These are phyloP conservation scores for Aspergillus aculeatinus DNA, from an alignment of 2,329 filamentous ascomycete genomes.

Conservation along the genomic window DNA sequence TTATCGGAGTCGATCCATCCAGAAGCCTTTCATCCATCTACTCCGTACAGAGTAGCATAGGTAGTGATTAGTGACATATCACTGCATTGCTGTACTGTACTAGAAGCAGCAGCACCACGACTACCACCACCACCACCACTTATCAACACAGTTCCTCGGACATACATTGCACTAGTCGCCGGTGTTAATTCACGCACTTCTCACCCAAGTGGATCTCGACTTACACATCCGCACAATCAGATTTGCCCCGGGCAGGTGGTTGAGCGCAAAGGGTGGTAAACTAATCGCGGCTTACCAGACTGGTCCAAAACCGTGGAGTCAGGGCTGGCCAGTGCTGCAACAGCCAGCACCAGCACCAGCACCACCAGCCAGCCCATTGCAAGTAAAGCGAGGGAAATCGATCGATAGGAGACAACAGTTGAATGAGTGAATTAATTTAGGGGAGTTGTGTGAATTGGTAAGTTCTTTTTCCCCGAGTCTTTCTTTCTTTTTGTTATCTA, in stretches of 20 bases:
- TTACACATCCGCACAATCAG: conserved; percentile 15
- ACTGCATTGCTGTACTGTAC: no score
- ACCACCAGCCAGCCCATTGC: not conserved
- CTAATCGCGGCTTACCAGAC: conserved; percentile 15
- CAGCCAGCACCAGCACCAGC: conserved; percentile 1
- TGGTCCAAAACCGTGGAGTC: conserved; percentile 6
- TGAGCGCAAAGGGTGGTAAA: not conserved
- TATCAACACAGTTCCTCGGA: not conserved
- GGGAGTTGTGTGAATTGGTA: not conserved
- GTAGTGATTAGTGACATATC: no score
- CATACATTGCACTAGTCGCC: not conserved
- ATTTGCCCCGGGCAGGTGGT: conserved; percentile 10
- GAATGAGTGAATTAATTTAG: not conserved
- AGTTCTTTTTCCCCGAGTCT: not conserved
- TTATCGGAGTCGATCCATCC: not conserved
- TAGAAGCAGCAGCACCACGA: no score
- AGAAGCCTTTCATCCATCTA: not conserved
- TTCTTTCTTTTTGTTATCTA: not conserved
- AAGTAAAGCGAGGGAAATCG: not conserved
- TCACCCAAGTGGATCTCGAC: not conserved
- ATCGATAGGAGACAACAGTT: not conserved
- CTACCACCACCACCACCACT: no score
- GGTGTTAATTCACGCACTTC: conserved; percentile 12
- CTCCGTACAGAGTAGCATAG: not conserved
- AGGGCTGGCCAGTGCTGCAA: conserved; percentile 2